A percentile compares a stretch with the other conserved stretches of the same genome.
Evolutionary conservation across 441 rosid genomes (phyloP).

Genomic region (Theobroma grandiflorum): DNA sequence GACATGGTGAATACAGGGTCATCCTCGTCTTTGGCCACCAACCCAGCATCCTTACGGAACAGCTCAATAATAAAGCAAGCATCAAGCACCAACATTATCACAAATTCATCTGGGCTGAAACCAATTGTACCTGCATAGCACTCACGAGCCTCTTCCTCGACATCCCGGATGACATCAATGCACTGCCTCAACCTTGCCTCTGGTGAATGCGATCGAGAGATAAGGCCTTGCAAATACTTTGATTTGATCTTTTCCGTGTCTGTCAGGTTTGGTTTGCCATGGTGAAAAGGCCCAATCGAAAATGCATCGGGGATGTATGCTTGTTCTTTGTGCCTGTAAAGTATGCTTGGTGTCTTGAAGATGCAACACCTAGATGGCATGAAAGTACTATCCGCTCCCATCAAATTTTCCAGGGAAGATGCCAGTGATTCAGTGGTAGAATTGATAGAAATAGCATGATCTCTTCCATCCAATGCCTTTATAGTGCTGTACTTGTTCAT

Average conservation of each 20-base stretch:
- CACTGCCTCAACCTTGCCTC: conserved; percentile 12
- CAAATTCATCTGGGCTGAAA: conserved; percentile 8
- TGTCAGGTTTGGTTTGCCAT: not conserved
- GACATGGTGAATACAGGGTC: conserved; percentile 43
- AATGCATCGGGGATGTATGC: conserved; percentile 44
- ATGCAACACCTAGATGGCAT: conserved; percentile 32
- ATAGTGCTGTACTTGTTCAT: not conserved
- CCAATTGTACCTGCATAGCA: conserved; percentile 30
- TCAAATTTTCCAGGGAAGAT: conserved; percentile 26
- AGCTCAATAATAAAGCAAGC: conserved; percentile 45
- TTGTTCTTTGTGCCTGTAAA: conserved; percentile 34
- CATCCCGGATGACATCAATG: not conserved
- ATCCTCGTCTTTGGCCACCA: not conserved
- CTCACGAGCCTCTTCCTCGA: conserved; percentile 32
- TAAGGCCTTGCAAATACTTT: conserved; percentile 37
- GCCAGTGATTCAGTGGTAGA: conserved; percentile 23
- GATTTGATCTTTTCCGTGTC: conserved; percentile 36
- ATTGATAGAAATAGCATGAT: not conserved
- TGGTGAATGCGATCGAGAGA: not conserved
- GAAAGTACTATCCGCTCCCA: not conserved
- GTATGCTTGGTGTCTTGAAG: conserved; percentile 38
- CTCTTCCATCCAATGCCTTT: not conserved
- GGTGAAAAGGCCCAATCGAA: conserved; percentile 42
- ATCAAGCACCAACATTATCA: conserved; percentile 38
- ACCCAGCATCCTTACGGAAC: conserved; percentile 3